phyloP scores from a whole-genome alignment of 2,329 filamentous ascomycete species.

The Xylaria sp. region DNA sequence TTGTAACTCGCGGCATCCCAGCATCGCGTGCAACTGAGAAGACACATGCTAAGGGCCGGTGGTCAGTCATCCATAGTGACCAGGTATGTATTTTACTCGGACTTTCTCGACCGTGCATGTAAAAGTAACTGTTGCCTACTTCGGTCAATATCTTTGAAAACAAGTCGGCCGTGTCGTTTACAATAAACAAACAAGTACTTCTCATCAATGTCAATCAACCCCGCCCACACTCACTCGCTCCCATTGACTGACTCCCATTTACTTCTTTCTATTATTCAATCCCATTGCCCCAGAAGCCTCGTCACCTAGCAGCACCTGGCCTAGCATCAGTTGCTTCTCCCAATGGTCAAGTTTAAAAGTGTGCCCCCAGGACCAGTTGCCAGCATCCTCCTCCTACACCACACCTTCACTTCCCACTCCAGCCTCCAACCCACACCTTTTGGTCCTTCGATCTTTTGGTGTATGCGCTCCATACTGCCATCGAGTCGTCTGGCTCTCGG shows the following conservation, averaged over 20 bases:
- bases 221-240: not conserved
- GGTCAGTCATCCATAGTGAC: not conserved
- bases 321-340: not conserved
- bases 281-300: conserved; percentile 5
- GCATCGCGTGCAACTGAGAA: not conserved
- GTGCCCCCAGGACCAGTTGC: not conserved
- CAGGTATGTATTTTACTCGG: not conserved
- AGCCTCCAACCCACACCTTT: not conserved
- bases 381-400: not conserved
- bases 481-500: not conserved
- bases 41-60: conserved; percentile 8
- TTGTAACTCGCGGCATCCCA: not conserved
- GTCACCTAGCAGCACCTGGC: not conserved
- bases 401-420: not conserved
- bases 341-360: not conserved
- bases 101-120: not conserved
- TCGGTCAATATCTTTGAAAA: not conserved
- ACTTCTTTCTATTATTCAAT: too few species aligned
- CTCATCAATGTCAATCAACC: not conserved
- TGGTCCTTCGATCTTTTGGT: conserved; percentile 11
- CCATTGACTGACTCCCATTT: not conserved
- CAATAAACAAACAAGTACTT: conserved; percentile 13
- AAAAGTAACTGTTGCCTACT: not conserved
- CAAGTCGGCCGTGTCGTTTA: not conserved
- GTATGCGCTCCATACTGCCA: not conserved